Percentiles rank a stretch among this genome's conserved stretches.
Evolutionary conservation across 2,329 filamentous ascomycete genomes (phyloP).

Genomic region (Trichoderma gracile): DNA sequence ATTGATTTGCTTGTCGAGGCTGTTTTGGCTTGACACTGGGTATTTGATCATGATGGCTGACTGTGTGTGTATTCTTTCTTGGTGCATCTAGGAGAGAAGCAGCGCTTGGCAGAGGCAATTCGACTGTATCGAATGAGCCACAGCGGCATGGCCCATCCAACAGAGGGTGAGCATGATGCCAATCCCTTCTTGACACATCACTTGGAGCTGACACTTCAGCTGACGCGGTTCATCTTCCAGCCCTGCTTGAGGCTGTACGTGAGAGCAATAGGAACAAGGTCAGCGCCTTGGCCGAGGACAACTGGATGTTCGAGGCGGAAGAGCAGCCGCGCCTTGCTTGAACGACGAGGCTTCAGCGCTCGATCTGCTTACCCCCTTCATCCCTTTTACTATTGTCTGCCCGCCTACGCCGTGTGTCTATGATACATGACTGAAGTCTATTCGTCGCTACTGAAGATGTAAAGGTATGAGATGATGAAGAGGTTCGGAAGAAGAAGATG

Average conservation of each 20-base stretch:
- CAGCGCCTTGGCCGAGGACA: slow-evolving; percentile 73
- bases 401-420: slow-evolving; percentile 31
- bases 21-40: background rate
- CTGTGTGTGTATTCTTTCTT: background rate
- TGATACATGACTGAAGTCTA: slow-evolving; percentile 29
- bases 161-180: slow-evolving; percentile 56
- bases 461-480: slow-evolving; percentile 12
- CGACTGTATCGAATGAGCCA: slow-evolving; percentile 60
- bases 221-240: slow-evolving; percentile 41
- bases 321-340: slow-evolving; percentile 46
- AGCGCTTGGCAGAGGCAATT: slow-evolving; percentile 61
- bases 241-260: slow-evolving; percentile 68
- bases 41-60: background rate
- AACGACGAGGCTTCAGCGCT: background rate
- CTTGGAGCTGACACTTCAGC: background rate
- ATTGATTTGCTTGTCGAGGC: slow-evolving; percentile 1
- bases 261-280: slow-evolving; percentile 73
- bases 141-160: slow-evolving; percentile 59
- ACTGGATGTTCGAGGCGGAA: slow-evolving; percentile 87
- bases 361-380: slow-evolving; percentile 7
- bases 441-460: slow-evolving; percentile 2
- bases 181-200: background rate
- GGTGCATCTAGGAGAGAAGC: slow-evolving; percentile 53
- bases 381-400: slow-evolving; percentile 2
- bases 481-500: background rate